phyloP scores from a whole-genome alignment of 495 filamentous ascomycete genomes.

The Copromyces sp. region DNA sequence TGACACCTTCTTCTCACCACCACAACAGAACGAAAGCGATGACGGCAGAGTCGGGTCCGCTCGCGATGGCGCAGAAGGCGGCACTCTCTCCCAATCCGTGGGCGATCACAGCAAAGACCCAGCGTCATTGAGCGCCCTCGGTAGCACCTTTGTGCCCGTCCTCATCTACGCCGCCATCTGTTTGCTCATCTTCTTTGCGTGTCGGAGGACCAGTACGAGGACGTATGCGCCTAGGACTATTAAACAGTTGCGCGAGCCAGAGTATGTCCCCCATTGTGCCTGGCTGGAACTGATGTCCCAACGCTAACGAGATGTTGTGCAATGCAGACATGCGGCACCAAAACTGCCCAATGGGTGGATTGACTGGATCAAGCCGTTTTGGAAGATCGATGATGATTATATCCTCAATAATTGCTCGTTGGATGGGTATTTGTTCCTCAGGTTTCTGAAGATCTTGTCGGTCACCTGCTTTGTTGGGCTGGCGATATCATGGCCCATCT shows the following conservation, averaged over 20 bases:
- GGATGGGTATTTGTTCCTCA: constrained; percentile 69
- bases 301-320: constrained; percentile 11
- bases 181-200: constrained; percentile 19
- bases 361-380: constrained; percentile 54
- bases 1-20: neutral
- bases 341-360: constrained; percentile 55
- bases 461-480: constrained; percentile 64
- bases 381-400: constrained; percentile 50
- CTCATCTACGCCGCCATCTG: constrained; percentile 29
- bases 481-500: constrained; percentile 62
- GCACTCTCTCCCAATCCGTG: constrained; percentile 14
- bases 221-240: constrained; percentile 26
- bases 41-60: constrained; percentile 20
- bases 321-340: constrained; percentile 50
- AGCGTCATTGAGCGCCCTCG: constrained; percentile 24
- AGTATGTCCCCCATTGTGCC: constrained; percentile 21
- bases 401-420: constrained; percentile 57
- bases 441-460: constrained; percentile 63
- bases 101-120: constrained; percentile 5
- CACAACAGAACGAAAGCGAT: constrained; percentile 15
- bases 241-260: constrained; percentile 14
- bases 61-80: constrained; percentile 16
- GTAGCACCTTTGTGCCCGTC: constrained; percentile 44
- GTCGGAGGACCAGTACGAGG: constrained; percentile 20
- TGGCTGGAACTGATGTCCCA: too few relatives aligned